Evolutionary conservation across 2,329 filamentous ascomycete species (phyloP), one percentile per base, ranked within the genome.

Genomic region (Fusarium sp.): DNA sequence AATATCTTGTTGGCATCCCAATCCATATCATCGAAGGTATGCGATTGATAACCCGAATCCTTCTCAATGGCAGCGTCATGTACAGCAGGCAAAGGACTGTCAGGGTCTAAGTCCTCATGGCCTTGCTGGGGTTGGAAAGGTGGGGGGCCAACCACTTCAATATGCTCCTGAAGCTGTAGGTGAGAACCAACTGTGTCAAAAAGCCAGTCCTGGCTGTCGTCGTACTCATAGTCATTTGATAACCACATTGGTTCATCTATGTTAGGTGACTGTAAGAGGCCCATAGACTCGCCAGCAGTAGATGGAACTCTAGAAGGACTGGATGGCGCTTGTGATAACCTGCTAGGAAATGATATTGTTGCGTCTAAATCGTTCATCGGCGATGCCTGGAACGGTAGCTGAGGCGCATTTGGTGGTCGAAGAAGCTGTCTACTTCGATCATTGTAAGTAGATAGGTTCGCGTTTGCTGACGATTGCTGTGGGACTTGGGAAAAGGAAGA

Each of bases 301-400:
- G 66, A 67, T 18, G 66, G 47, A 33, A 57, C 66, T 38, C 59
- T 61, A 9, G 66, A 69, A 18, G 57, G 42, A 42, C 52, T 67
- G 23, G 57, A 66, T 9, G 67, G 66, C 15, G 61, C 53, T 30
- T 62, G 55, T 4, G 57, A 62, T 12, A 31, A 4, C 26, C 50
- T 37, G 31, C 46, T 38, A 20, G 47, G 46, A 10, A 58, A 12
- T 10, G 55, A 56, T 23, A 69, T 26, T 6, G 34, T n/a, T n/a
- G 49, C 34, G 23, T 57, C 42, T 8, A 51, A 26, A 13, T 67
- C 41, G n/a, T 62, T 37, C 8, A 34, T n/a, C 36, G 44, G 18
- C 4, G 42, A n/a, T 42, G 50, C n/a, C 34, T 44, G 41, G n/a
- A 38, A 33, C 11, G 16, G 62, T 33, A 45, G 37, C 11, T 18